Conservation (phyloP, 129 eudicot species). For the Tagetes patula region DNA sequence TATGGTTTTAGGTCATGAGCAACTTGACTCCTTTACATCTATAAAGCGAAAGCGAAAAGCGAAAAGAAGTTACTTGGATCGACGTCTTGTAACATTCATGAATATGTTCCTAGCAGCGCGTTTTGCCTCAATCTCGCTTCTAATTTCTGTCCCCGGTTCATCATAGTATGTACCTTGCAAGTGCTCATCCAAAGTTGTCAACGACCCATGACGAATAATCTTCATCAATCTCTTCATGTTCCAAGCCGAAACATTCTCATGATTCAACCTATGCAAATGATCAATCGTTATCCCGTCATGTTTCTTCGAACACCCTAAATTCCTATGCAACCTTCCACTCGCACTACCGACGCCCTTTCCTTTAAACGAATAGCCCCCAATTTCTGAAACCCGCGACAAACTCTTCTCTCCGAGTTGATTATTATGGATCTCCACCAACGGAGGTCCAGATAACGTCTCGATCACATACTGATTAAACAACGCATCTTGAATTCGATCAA, state of each 20-base stretch:
- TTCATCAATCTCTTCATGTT: conserved; percentile 44
- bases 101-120: conserved; percentile 47
- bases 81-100: conserved; percentile 36
- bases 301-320: conserved; percentile 24
- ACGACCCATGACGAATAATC: conserved; percentile 32
- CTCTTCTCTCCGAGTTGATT: conserved; percentile 34
- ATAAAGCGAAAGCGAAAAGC: no score
- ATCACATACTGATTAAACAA: conserved; percentile 44
- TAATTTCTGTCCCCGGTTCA: conserved; percentile 33
- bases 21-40: no score
- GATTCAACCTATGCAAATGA: conserved; percentile 44
- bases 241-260: conserved; percentile 42
- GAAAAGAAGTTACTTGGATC: conserved; percentile 31
- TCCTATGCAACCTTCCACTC: conserved; percentile 25
- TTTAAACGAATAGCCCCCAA: conserved; percentile 28
- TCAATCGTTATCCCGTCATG: conserved; percentile 38
- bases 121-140: conserved; percentile 41
- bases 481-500: conserved; percentile 39
- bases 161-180: conserved; percentile 26
- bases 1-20: no score
- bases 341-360: conserved; percentile 20
- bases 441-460: conserved; percentile 38
- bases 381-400: conserved; percentile 26
- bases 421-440: conserved; percentile 37
- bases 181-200: conserved; percentile 40